phyloP scores from a whole-genome alignment of 2,329 filamentous ascomycete species.

The Colletotrichum salicis region DNA sequence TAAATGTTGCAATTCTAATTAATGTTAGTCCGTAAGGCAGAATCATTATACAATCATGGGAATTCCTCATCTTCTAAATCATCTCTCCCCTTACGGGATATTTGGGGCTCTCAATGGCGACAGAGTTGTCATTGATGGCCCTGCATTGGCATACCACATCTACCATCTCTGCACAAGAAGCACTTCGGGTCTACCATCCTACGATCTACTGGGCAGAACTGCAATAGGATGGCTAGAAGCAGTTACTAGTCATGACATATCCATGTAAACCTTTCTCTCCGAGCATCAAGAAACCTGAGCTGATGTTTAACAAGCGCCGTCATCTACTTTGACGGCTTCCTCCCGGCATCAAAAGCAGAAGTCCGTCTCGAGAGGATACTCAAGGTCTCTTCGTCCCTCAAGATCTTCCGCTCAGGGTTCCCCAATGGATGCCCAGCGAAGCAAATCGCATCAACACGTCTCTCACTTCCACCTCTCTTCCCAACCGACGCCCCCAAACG shows the following conservation, averaged over 20 bases:
- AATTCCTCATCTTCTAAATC: slow-evolving; percentile 65
- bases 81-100: slow-evolving; percentile 63
- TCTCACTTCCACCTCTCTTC: slow-evolving; percentile 39
- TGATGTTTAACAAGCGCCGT: slow-evolving; percentile 58
- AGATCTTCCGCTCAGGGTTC: slow-evolving; percentile 53
- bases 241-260: slow-evolving; percentile 64
- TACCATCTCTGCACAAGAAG: slow-evolving; percentile 66
- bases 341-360: slow-evolving; percentile 74
- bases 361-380: slow-evolving; percentile 71
- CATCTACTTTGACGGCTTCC: slow-evolving; percentile 87
- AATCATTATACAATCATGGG: slow-evolving; percentile 58
- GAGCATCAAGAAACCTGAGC: background rate
- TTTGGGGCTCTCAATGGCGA: slow-evolving; percentile 52
- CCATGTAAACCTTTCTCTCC: slow-evolving; percentile 63
- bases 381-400: slow-evolving; percentile 65
- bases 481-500: slow-evolving; percentile 36
- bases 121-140: slow-evolving; percentile 76
- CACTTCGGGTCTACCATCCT: slow-evolving; percentile 68
- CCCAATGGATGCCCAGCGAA: slow-evolving; percentile 40
- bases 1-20: background rate
- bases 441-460: slow-evolving; percentile 34
- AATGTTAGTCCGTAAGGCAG: background rate
- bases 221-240: slow-evolving; percentile 71
- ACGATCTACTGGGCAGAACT: slow-evolving; percentile 69
- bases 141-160: slow-evolving; percentile 80